Evolutionary conservation across 495 filamentous ascomycete genomes (phyloP).

Genomic region (Penicillium arizonense): DNA sequence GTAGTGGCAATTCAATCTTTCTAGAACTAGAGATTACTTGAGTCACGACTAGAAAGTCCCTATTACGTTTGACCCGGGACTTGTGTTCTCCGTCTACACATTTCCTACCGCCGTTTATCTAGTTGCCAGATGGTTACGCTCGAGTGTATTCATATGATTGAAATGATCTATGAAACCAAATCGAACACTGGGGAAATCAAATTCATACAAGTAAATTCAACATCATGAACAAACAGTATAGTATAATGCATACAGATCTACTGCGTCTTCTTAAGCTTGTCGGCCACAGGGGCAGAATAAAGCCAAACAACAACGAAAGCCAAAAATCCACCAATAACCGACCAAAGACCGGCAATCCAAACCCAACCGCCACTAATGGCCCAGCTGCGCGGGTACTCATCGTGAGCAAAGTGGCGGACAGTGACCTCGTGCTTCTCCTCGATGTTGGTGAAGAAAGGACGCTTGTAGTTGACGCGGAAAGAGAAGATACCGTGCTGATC

Average conservation of each 20-base stretch:
- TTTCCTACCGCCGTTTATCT: not conserved
- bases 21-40: too few species aligned
- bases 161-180: constrained; percentile 2
- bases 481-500: constrained; percentile 99
- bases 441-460: constrained; percentile 82
- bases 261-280: constrained; percentile 67
- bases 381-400: constrained; percentile 92
- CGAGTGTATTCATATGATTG: not conserved
- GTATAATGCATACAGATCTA: constrained; percentile 38
- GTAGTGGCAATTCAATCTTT: too few species aligned
- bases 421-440: constrained; percentile 96
- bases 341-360: constrained; percentile 88
- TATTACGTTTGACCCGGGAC: too few species aligned
- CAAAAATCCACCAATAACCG: constrained; percentile 80
- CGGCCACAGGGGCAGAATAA: constrained; percentile 65
- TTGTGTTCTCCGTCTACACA: too few species aligned
- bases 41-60: too few species aligned
- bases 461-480: constrained; percentile 93
- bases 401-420: constrained; percentile 91
- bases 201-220: constrained; percentile 13
- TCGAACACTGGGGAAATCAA: not conserved
- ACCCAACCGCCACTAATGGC: constrained; percentile 89
- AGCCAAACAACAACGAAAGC: constrained; percentile 87
- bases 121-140: not conserved
- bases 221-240: constrained; percentile 18